A percentile compares a stretch with the other conserved stretches of the same genome.
These are phyloP conservation scores for Mycena sp. DNA, from an alignment of 1,284 basidiomycete genomes.

Conservation along the genomic window DNA sequence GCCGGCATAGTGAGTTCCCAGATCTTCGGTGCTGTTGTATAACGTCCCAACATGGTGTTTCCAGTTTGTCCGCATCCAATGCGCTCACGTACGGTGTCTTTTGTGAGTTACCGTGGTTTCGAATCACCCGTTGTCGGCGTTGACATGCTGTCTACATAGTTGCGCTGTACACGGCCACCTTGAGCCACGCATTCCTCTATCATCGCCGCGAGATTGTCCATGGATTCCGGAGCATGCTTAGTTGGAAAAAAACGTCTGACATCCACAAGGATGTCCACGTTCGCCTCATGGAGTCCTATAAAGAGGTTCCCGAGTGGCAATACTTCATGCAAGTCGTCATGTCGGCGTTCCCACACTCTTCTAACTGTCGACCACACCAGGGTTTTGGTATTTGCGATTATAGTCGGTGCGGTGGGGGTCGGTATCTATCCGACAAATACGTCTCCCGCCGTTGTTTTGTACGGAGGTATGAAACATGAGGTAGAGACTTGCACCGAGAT, in stretches of 20 bases:
- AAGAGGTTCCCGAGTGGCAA: conserved; percentile 48
- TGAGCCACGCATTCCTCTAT: conserved; percentile 51
- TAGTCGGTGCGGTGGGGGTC: conserved; percentile 40
- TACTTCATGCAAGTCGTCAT: conserved; percentile 36
- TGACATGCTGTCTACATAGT: conserved; percentile 11
- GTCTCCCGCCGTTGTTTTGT: conserved; percentile 45
- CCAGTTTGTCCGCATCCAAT: conserved; percentile 26
- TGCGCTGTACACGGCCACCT: conserved; percentile 41
- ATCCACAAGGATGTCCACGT: conserved; percentile 46
- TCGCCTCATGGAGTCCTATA: conserved; percentile 45
- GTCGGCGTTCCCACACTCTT: background rate
- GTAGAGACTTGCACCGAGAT: background rate
- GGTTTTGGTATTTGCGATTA: conserved; percentile 42
- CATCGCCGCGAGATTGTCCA: conserved; percentile 51
- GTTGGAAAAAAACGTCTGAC: conserved; percentile 37
- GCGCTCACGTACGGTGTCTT: conserved; percentile 38
- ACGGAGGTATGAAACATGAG: conserved; percentile 32
- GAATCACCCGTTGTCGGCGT: background rate
- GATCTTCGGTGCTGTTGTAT: background rate
- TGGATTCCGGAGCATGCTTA: conserved; percentile 46
- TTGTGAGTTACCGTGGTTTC: conserved; percentile 34
- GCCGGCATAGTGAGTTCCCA: conserved; percentile 26
- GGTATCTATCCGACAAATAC: conserved; percentile 45
- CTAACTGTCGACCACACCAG: background rate
- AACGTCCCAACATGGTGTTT: background rate